Conservation (phyloP, 345 rosid genomes). For the Eucalyptus brandiana region DNA sequence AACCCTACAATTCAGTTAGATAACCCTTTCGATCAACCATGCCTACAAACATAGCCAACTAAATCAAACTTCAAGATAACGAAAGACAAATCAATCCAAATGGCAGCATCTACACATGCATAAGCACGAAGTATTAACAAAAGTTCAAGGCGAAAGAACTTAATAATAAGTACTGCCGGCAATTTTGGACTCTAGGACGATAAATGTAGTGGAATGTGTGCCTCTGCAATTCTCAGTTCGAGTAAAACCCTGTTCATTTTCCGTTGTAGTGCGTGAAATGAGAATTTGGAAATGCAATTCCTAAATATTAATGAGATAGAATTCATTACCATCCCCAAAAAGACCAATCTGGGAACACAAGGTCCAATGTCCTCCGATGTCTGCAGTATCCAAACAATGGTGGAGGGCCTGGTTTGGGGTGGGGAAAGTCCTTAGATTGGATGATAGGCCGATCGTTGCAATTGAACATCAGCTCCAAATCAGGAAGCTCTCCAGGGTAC, state of each 20-base stretch:
- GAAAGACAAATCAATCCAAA: background rate
- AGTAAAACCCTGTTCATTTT: background rate
- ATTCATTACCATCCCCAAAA: slow-evolving; percentile 77
- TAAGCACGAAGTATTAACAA: background rate
- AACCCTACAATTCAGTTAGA: slow-evolving; percentile 4
- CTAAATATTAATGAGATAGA: slow-evolving; percentile 16
- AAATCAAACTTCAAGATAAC: background rate
- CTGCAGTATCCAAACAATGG: slow-evolving; percentile 57
- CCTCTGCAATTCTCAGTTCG: background rate
- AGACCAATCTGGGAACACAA: slow-evolving; percentile 85
- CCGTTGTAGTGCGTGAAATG: slow-evolving; percentile 4
- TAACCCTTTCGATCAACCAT: background rate
- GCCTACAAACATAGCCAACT: background rate
- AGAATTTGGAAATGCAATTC: background rate
- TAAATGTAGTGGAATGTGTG: background rate
- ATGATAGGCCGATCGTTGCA: slow-evolving; percentile 41
- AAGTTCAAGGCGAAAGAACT: background rate
- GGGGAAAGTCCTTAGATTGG: slow-evolving; percentile 8
- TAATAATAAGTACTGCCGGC: background rate
- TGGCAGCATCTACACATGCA: background rate
- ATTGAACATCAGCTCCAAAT: slow-evolving; percentile 71
- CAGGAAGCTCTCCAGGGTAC: slow-evolving; percentile 64
- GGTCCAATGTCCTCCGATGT: slow-evolving; percentile 30
- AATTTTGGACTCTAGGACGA: background rate
- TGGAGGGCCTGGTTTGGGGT: slow-evolving; percentile 25